Conservation (phyloP, 495 filamentous ascomycete genomes). For the Tuber umbilicatum region DNA sequence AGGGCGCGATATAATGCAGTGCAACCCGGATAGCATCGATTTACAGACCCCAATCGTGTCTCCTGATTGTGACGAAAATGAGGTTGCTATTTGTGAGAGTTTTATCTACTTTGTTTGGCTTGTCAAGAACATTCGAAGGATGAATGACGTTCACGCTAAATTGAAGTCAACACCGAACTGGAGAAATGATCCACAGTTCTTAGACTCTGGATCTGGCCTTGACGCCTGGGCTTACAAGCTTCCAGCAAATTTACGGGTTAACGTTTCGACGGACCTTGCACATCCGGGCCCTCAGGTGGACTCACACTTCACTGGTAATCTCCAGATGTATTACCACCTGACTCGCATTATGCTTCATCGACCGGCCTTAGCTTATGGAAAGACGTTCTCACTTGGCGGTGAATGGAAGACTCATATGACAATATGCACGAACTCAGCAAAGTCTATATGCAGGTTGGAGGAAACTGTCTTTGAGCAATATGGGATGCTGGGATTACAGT, state of each 20-base stretch:
- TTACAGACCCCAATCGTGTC: constrained; percentile 57
- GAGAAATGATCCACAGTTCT: constrained; percentile 78
- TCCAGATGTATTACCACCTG: constrained; percentile 89
- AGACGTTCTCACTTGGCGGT: constrained; percentile 63
- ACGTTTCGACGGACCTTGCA: constrained; percentile 69
- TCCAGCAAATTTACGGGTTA: constrained; percentile 70
- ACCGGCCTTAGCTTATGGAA: constrained; percentile 73
- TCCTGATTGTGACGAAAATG: constrained; percentile 65
- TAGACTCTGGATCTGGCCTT: constrained; percentile 67
- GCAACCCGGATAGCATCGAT: constrained; percentile 56
- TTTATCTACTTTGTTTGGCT: constrained; percentile 73
- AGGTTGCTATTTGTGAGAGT: constrained; percentile 70
- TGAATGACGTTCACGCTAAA: constrained; percentile 66
- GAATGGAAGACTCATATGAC: constrained; percentile 84
- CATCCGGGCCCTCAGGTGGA: constrained; percentile 66
- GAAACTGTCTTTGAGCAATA: constrained; percentile 73
- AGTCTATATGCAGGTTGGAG: constrained; percentile 81
- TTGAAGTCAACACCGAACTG: constrained; percentile 76
- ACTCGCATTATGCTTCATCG: constrained; percentile 81
- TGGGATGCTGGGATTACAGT: constrained; percentile 73
- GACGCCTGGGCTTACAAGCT: constrained; percentile 68
- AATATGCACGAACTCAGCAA: constrained; percentile 78
- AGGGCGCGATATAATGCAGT: constrained; percentile 40
- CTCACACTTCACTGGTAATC: constrained; percentile 83
- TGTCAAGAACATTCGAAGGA: constrained; percentile 69